phyloP scores from a whole-genome alignment of 1,139 yeast species.

The Kurtzmaniella quercitrusa region DNA sequence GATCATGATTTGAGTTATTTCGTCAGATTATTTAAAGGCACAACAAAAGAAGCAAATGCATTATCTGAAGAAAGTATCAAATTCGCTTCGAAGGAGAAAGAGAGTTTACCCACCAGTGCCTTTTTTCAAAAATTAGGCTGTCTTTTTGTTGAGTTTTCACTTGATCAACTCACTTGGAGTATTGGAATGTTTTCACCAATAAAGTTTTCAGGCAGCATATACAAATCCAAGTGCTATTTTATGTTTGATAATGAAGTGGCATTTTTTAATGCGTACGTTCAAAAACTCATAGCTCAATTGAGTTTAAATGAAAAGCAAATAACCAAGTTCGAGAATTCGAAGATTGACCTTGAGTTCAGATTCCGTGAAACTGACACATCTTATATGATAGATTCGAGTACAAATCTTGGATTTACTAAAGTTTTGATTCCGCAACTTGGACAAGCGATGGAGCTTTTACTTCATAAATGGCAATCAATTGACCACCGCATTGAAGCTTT shows the following conservation, averaged over 20 bases:
- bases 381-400: slow-evolving; percentile 15
- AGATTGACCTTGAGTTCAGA: slow-evolving; percentile 20
- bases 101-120: background rate
- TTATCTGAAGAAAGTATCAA: too few species aligned
- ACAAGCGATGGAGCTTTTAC: slow-evolving; percentile 16
- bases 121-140: slow-evolving; percentile 11
- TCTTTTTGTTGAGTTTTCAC: slow-evolving; percentile 15
- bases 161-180: slow-evolving; percentile 20
- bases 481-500: slow-evolving; percentile 12
- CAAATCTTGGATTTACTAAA: slow-evolving; percentile 33
- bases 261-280: slow-evolving; percentile 17
- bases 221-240: slow-evolving; percentile 15
- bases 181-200: slow-evolving; percentile 19
- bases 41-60: background rate
- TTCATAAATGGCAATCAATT: slow-evolving; percentile 13
- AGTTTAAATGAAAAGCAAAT: slow-evolving; percentile 7
- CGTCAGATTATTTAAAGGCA: slow-evolving; percentile 3
- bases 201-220: slow-evolving; percentile 13
- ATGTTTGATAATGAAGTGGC: slow-evolving; percentile 13
- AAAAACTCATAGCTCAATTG: slow-evolving; percentile 16
- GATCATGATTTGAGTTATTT: slow-evolving; percentile 19
- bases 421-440: slow-evolving; percentile 26
- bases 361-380: slow-evolving; percentile 13
- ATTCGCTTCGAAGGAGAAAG: background rate
- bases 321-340: slow-evolving; percentile 24